phyloP scores from a whole-genome alignment of 768 basidiomycete species.

The Pilatotrama ljubarskyi region DNA sequence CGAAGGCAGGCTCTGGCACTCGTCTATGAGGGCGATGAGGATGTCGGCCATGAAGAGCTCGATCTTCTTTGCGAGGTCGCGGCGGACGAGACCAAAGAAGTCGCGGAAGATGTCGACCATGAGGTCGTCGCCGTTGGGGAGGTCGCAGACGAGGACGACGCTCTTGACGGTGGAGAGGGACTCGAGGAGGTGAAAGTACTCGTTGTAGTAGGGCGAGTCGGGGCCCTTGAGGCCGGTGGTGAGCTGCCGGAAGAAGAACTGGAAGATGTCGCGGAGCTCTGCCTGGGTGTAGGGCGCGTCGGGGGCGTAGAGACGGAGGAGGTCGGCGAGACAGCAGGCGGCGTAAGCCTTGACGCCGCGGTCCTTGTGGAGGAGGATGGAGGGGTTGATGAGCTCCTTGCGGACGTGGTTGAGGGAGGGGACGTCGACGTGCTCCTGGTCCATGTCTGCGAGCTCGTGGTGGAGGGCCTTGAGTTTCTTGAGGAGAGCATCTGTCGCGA shows the following conservation, averaged over 20 bases:
- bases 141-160: slow-evolving; percentile 90
- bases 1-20: slow-evolving; percentile 71
- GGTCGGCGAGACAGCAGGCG: slow-evolving; percentile 92
- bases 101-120: slow-evolving; percentile 81
- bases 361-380: slow-evolving; percentile 92
- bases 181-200: slow-evolving; percentile 95
- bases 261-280: slow-evolving; percentile 93
- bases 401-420: slow-evolving; percentile 66
- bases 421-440: slow-evolving; percentile 85
- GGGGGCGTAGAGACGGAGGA: slow-evolving; percentile 91
- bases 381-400: slow-evolving; percentile 76
- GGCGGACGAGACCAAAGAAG: slow-evolving; percentile 78
- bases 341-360: slow-evolving; percentile 93
- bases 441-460: slow-evolving; percentile 73
- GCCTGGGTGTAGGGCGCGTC: slow-evolving; percentile 92
- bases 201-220: slow-evolving; percentile 83
- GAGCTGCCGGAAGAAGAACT: slow-evolving; percentile 93
- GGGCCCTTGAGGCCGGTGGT: slow-evolving; percentile 68
- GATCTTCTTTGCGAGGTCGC: slow-evolving; percentile 75
- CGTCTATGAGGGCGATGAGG: slow-evolving; percentile 86
- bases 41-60: slow-evolving; percentile 89
- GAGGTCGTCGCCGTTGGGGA: slow-evolving; percentile 83
- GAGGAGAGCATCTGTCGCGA: slow-evolving; percentile 78
- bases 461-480: slow-evolving; percentile 86
- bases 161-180: slow-evolving; percentile 93